Evolutionary conservation across 805 yeast genomes (phyloP).

Genomic region (Ogataea ganodermae): DNA sequence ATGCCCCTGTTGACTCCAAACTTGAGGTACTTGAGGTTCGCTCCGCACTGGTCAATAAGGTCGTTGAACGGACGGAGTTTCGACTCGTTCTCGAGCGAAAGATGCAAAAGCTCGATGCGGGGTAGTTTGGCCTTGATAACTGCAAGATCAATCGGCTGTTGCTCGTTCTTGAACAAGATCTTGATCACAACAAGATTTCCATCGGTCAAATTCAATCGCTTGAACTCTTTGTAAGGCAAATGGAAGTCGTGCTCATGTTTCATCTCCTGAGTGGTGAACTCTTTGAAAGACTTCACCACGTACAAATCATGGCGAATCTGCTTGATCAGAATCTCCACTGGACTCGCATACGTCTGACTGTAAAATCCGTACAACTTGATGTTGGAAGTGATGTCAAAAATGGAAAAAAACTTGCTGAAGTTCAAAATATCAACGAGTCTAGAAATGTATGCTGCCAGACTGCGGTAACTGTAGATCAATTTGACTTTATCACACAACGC

Average conservation of each 20-base stretch:
- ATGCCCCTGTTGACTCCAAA: constrained; percentile 35
- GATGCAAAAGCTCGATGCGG: constrained; percentile 30
- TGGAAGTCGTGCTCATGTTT: constrained; percentile 36
- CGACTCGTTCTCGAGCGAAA: constrained; percentile 32
- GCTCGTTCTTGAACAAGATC: constrained; percentile 34
- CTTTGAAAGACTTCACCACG: constrained; percentile 33
- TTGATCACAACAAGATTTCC: constrained; percentile 35
- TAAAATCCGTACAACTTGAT: constrained; percentile 35
- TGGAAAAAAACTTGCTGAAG: constrained; percentile 31
- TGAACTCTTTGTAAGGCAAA: constrained; percentile 35
- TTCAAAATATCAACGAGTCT: constrained; percentile 25
- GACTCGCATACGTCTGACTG: constrained; percentile 28
- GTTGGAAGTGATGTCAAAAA: constrained; percentile 35
- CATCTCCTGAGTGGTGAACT: constrained; percentile 34
- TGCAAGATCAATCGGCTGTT: constrained; percentile 32
- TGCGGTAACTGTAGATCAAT: constrained; percentile 29
- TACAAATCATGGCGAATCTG: constrained; percentile 34
- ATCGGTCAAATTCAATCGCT: constrained; percentile 30
- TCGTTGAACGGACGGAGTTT: constrained; percentile 33
- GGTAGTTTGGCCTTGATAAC: constrained; percentile 29
- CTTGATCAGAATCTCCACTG: constrained; percentile 34
- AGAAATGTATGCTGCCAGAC: constrained; percentile 27
- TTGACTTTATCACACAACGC: constrained; percentile 31
- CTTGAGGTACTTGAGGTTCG: constrained; percentile 27
- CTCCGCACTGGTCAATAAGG: constrained; percentile 28